These are phyloP conservation scores for Amphibolis antarctica DNA, from an alignment of 106 monocot species.

Conservation along the genomic window DNA sequence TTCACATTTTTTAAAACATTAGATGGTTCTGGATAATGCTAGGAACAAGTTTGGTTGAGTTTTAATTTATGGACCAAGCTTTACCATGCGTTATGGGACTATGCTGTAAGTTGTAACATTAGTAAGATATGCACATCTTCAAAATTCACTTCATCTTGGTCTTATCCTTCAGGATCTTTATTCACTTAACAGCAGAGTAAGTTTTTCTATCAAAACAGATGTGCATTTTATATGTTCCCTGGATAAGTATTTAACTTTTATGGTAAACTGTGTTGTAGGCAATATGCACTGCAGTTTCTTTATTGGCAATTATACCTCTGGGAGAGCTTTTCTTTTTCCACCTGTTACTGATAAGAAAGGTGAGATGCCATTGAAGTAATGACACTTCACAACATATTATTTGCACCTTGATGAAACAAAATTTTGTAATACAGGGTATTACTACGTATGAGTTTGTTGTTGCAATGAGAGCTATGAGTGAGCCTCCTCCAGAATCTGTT, in stretches of 20 bases:
- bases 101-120: too few relatives aligned
- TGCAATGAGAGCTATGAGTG: conserved; percentile 97
- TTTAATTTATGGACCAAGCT: too few relatives aligned
- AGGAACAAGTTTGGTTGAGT: too few relatives aligned
- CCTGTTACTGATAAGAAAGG: conserved; percentile 93
- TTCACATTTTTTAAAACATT: too few relatives aligned
- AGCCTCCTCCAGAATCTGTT: conserved; percentile 66
- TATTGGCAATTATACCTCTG: conserved; percentile 73
- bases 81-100: too few relatives aligned
- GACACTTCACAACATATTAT: not conserved
- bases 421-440: conserved; percentile 51
- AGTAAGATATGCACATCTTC: too few relatives aligned
- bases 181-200: not conserved
- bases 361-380: conserved; percentile 5
- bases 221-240: not conserved
- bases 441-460: conserved; percentile 98
- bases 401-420: not conserved
- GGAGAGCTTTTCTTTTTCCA: conserved; percentile 99
- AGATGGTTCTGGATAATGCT: too few relatives aligned
- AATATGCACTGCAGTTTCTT: conserved; percentile 58
- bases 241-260: not conserved
- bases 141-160: too few relatives aligned
- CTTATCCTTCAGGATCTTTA: too few relatives aligned
- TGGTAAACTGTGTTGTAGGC: conserved; percentile 29
- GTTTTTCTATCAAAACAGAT: not conserved